Evolutionary conservation across 116 monocot species (phyloP).

Genomic region (Trichopus zeylanicus): DNA sequence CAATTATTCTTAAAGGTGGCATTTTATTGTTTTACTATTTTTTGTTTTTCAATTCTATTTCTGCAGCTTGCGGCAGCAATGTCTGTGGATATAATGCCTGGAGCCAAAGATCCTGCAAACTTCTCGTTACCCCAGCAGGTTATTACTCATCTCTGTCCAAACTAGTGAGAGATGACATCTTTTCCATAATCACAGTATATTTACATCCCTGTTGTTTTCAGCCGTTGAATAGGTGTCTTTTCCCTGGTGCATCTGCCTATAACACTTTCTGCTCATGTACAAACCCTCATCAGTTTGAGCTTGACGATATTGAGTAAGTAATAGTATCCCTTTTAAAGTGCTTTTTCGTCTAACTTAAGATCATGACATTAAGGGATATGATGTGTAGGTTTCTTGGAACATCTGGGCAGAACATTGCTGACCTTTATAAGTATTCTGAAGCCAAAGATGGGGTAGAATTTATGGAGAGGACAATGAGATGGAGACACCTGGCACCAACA

Average conservation of each 20-base stretch:
- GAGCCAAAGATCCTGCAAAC: slow-evolving; percentile 80
- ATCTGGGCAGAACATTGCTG: slow-evolving; percentile 95
- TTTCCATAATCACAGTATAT: not conserved
- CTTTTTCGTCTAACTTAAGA: not conserved
- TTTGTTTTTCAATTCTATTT: slow-evolving; percentile 6
- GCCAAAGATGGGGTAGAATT: slow-evolving; percentile 75
- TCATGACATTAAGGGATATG: not conserved
- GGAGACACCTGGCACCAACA: slow-evolving; percentile 93
- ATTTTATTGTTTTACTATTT: not conserved
- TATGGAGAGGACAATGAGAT: slow-evolving; percentile 89
- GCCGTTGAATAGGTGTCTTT: slow-evolving; percentile 89
- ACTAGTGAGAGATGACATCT: not conserved
- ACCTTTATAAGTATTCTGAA: slow-evolving; percentile 87
- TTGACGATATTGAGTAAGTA: slow-evolving; percentile 63
- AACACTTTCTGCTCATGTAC: slow-evolving; percentile 86
- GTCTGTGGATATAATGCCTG: slow-evolving; percentile 97
- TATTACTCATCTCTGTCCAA: slow-evolving; percentile 1
- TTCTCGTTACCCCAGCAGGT: slow-evolving; percentile 97
- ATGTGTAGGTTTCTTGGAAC: slow-evolving; percentile 80
- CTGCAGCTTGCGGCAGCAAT: slow-evolving; percentile 80
- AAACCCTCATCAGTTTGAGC: slow-evolving; percentile 95
- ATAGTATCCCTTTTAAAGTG: not conserved
- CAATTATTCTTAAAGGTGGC: not conserved
- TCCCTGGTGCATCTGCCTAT: slow-evolving; percentile 81
- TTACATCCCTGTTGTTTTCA: slow-evolving; percentile 11